Conservation (phyloP, 2,329 filamentous ascomycete genomes). For the Tolypocladium cylindrosporum region DNA sequence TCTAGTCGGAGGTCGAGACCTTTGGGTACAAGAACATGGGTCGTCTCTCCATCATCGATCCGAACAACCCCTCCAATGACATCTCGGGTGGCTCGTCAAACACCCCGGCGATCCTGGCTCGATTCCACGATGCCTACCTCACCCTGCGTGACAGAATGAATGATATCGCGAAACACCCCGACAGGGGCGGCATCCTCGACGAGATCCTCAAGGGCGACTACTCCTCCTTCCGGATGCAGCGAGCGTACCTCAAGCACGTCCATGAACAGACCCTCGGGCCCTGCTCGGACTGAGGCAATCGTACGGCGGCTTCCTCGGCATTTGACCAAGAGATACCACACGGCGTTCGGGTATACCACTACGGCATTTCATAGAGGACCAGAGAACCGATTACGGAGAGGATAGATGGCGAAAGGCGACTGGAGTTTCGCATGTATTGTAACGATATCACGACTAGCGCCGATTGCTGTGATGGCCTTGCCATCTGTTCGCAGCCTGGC, state of each 20-base stretch:
- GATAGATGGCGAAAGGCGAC: slow-evolving; percentile 1
- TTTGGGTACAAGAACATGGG: slow-evolving; percentile 50
- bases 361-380: background rate
- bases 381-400: background rate
- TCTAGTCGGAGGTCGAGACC: slow-evolving; percentile 30
- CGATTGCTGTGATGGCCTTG: background rate
- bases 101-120: slow-evolving; percentile 54
- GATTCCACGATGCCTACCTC: slow-evolving; percentile 57
- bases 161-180: slow-evolving; percentile 28
- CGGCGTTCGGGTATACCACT: slow-evolving; percentile 1
- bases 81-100: slow-evolving; percentile 79
- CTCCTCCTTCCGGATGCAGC: slow-evolving; percentile 58
- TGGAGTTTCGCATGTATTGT: slow-evolving; percentile 5
- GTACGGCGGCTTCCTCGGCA: background rate
- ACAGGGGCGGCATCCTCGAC: slow-evolving; percentile 45
- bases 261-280: slow-evolving; percentile 30
- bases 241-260: slow-evolving; percentile 48
- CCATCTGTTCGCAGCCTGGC: background rate
- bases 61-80: slow-evolving; percentile 76
- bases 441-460: slow-evolving; percentile 6
- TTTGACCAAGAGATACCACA: background rate
- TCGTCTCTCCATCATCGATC: slow-evolving; percentile 82
- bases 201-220: slow-evolving; percentile 73
- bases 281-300: slow-evolving; percentile 16
- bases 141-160: slow-evolving; percentile 48